Percentiles rank a stretch among this genome's conserved stretches.
These are phyloP conservation scores for Monilinia fructicola DNA, from an alignment of 2,329 filamentous ascomycete species.

Conservation along the genomic window DNA sequence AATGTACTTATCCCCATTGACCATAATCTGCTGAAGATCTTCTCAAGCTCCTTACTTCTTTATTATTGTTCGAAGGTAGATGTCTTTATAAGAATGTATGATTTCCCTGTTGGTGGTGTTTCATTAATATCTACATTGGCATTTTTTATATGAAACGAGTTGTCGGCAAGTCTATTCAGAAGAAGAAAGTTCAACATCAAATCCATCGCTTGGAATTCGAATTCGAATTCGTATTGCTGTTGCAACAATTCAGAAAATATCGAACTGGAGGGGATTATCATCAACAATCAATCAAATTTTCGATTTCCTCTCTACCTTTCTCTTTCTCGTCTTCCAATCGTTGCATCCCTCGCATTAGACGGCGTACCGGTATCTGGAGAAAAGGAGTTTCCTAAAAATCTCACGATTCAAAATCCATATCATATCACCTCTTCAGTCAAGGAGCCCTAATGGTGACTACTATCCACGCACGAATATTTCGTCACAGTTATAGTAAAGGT, in stretches of 20 bases:
- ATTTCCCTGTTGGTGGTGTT: neutral
- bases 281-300: neutral
- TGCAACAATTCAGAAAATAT: slow-evolving; percentile 13
- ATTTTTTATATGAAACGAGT: slow-evolving; percentile 7
- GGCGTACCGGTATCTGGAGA: too few species aligned
- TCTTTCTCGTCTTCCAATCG: neutral
- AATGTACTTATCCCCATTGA: slow-evolving; percentile 6
- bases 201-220: neutral
- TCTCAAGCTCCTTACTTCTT: neutral
- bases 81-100: slow-evolving; percentile 22
- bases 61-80: neutral
- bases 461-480: slow-evolving; percentile 18
- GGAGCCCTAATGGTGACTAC: slow-evolving; percentile 18
- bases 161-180: neutral
- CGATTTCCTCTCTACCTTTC: neutral
- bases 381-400: neutral
- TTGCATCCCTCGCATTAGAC: neutral
- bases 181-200: slow-evolving; percentile 8
- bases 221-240: neutral
- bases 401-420: neutral
- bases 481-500: slow-evolving; percentile 12
- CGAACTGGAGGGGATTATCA: neutral
- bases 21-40: neutral
- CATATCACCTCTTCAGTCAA: neutral
- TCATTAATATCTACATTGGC: slow-evolving; percentile 1